Evolutionary conservation across 2,329 filamentous ascomycete genomes (phyloP).

Genomic region (Pseudogymnoascus sp.): DNA sequence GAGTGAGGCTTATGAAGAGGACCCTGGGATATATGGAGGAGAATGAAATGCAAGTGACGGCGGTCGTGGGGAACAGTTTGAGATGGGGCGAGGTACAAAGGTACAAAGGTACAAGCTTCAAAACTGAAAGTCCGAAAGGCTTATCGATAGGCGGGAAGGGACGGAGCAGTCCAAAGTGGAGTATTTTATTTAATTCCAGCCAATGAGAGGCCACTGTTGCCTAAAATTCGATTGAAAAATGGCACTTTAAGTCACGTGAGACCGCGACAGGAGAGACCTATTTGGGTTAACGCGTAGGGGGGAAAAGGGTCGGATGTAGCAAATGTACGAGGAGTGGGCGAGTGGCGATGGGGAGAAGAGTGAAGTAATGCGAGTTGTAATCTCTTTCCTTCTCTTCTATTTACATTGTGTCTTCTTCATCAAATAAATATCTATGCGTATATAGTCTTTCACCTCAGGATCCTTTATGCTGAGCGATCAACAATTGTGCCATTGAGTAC

Average conservation of each 20-base stretch:
- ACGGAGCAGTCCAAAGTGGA: not conserved
- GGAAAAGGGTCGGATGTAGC: constrained; percentile 3
- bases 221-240: not conserved
- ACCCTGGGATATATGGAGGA: not conserved
- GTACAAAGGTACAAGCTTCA: constrained; percentile 9
- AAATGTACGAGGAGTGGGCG: not conserved
- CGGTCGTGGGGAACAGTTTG: not conserved
- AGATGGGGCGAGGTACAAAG: not conserved
- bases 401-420: not conserved
- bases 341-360: not conserved
- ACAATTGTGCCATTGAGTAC: not conserved
- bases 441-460: not conserved
- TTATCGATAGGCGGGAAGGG: constrained; percentile 3
- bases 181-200: not conserved
- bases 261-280: not conserved
- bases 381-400: not conserved
- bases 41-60: constrained; percentile 1
- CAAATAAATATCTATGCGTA: not conserved
- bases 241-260: not conserved
- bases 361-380: not conserved
- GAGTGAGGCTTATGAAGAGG: not conserved
- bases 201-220: not conserved
- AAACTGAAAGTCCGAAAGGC: not conserved
- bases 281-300: constrained; percentile 9
- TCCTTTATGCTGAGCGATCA: not conserved